Conservation (phyloP, 2,329 filamentous ascomycete genomes). For the Shiraia sp. region DNA sequence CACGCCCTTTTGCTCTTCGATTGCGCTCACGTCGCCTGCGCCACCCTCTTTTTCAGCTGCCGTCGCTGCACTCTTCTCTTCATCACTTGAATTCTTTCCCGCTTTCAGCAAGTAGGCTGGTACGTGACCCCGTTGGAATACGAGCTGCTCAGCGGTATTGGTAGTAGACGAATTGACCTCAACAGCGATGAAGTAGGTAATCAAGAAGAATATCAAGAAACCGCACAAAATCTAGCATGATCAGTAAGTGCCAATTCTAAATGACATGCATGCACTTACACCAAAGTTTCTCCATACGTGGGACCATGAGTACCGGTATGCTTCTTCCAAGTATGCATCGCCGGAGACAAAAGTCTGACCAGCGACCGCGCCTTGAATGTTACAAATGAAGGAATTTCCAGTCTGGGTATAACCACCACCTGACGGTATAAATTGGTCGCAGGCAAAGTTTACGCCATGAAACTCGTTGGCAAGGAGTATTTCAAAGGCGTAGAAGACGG, state of each 20-base stretch:
- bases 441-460: constrained; percentile 36
- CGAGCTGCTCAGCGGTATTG: constrained; percentile 69
- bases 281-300: constrained; percentile 62
- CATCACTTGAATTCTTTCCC: constrained; percentile 36
- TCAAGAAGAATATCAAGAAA: constrained; percentile 67
- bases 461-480: constrained; percentile 76
- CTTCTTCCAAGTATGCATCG: constrained; percentile 39
- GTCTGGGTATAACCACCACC: constrained; percentile 38
- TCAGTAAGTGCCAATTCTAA: background rate
- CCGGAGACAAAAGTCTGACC: constrained; percentile 46
- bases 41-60: constrained; percentile 32
- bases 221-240: constrained; percentile 62
- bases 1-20: constrained; percentile 47
- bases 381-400: constrained; percentile 43
- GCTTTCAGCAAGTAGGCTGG: constrained; percentile 45
- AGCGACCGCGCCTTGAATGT: constrained; percentile 43
- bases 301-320: constrained; percentile 45
- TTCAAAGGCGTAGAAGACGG: constrained; percentile 80
- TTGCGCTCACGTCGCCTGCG: constrained; percentile 45
- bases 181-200: constrained; percentile 64
- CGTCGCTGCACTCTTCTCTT: constrained; percentile 37
- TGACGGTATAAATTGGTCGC: constrained; percentile 44
- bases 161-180: constrained; percentile 67
- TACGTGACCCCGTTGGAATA: constrained; percentile 59
- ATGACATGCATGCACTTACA: background rate